Evolutionary conservation across 2,329 filamentous ascomycete genomes (phyloP).

Genomic region (Hymenoscyphus repandus): DNA sequence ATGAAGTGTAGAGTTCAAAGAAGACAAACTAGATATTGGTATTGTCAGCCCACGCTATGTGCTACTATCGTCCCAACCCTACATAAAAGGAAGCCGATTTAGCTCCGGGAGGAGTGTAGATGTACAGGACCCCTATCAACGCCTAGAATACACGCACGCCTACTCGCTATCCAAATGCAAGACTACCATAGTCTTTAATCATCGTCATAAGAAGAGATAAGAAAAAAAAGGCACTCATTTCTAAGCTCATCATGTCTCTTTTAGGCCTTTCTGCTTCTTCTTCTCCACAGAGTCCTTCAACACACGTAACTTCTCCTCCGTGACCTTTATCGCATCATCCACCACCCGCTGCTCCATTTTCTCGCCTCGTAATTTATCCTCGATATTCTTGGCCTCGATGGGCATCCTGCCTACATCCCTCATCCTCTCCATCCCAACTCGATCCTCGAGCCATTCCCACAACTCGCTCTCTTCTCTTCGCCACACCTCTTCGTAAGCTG

Average conservation of each 20-base stretch:
- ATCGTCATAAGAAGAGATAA: neutral
- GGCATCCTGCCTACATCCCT: constrained; percentile 41
- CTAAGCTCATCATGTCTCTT: neutral
- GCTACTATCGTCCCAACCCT: neutral
- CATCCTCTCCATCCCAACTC: constrained; percentile 64
- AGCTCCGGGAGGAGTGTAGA: too few relatives aligned
- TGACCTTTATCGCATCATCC: constrained; percentile 48
- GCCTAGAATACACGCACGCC: constrained; percentile 4
- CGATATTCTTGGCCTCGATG: constrained; percentile 21
- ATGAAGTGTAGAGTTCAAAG: too few relatives aligned
- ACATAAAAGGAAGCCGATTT: neutral
- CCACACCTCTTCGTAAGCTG: constrained; percentile 86
- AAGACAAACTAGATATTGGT: constrained; percentile 1
- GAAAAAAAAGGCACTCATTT: neutral
- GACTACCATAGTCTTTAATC: neutral
- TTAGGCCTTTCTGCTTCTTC: constrained; percentile 10
- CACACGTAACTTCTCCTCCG: constrained; percentile 75
- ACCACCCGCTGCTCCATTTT: constrained; percentile 28
- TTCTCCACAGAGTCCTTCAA: constrained; percentile 66
- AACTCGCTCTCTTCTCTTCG: constrained; percentile 33
- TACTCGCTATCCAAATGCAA: neutral
- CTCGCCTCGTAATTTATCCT: constrained; percentile 24
- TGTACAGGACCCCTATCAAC: neutral
- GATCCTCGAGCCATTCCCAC: constrained; percentile 31
- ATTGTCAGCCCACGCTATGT: constrained; percentile 10